These are phyloP conservation scores for Pseudogymnoascus sp. DNA, from an alignment of 2,329 filamentous ascomycete species.

Conservation along the genomic window DNA sequence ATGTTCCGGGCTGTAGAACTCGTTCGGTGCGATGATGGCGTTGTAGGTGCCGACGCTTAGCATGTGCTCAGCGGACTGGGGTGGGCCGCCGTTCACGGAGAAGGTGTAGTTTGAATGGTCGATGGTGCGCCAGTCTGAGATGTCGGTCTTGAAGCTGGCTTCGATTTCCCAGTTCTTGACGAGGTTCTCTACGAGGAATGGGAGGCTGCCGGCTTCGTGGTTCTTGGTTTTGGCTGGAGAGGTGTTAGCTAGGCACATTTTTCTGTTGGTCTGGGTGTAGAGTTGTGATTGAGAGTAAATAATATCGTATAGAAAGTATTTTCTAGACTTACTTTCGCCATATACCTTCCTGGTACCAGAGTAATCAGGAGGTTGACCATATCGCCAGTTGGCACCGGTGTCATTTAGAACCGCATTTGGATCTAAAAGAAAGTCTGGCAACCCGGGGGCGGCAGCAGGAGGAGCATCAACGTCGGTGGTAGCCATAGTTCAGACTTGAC, in stretches of 20 bases:
- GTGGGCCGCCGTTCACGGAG: constrained; percentile 51
- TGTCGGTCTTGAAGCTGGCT: constrained; percentile 55
- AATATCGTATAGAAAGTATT: neutral
- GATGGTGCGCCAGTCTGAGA: constrained; percentile 58
- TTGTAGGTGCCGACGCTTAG: constrained; percentile 61
- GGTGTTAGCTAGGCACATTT: constrained; percentile 11
- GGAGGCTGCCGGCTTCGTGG: constrained; percentile 48
- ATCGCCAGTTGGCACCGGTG: constrained; percentile 45
- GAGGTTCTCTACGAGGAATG: constrained; percentile 56
- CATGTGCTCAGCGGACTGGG: constrained; percentile 54
- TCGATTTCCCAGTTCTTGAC: constrained; percentile 69
- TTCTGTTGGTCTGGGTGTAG: neutral
- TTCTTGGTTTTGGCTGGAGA: constrained; percentile 44
- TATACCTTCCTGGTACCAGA: constrained; percentile 52
- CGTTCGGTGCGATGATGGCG: constrained; percentile 53
- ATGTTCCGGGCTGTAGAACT: constrained; percentile 54
- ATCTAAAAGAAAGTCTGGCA: constrained; percentile 50
- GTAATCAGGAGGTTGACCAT: constrained; percentile 54
- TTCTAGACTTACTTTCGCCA: constrained; percentile 41
- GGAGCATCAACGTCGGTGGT: constrained; percentile 14
- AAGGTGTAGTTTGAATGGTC: constrained; percentile 52
- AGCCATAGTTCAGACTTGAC: constrained; percentile 14
- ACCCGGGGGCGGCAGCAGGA: constrained; percentile 13
- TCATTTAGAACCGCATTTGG: constrained; percentile 50
- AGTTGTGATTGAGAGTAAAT: neutral